Percentiles rank a stretch among this genome's conserved stretches.
Evolutionary conservation across 805 yeast genomes (phyloP).

Genomic region (Monosporozyma unispora): DNA sequence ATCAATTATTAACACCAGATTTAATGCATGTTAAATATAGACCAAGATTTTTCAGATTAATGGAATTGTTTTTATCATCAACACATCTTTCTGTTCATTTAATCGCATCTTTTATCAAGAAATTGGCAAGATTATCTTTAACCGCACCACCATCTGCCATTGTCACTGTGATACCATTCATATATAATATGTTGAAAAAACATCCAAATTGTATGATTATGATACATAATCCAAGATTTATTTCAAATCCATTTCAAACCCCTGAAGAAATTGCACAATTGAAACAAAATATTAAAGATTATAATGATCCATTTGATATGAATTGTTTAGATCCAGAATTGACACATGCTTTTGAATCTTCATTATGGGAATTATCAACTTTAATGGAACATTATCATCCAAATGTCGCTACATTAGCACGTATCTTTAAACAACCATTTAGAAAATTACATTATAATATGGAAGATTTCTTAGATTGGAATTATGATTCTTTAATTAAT

Average conservation of each 20-base stretch:
- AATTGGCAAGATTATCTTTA: constrained; percentile 63
- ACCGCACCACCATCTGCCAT: constrained; percentile 83
- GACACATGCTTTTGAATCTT: constrained; percentile 73
- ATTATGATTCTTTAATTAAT: constrained; percentile 55
- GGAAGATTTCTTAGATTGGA: constrained; percentile 94
- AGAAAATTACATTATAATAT: constrained; percentile 76
- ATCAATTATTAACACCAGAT: constrained; percentile 67
- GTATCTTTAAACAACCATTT: constrained; percentile 82
- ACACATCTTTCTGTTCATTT: constrained; percentile 78
- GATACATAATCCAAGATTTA: constrained; percentile 46
- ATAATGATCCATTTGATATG: constrained; percentile 58
- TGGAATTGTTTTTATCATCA: constrained; percentile 78
- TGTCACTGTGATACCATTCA: constrained; percentile 80
- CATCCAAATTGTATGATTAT: constrained; percentile 92
- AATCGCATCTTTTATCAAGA: constrained; percentile 84
- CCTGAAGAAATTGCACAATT: constrained; percentile 21
- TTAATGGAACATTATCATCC: constrained; percentile 86
- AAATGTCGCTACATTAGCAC: constrained; percentile 85
- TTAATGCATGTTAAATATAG: constrained; percentile 71
- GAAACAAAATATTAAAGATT: constrained; percentile 20
- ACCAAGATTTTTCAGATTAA: constrained; percentile 77
- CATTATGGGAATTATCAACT: constrained; percentile 86
- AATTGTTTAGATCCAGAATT: constrained; percentile 63
- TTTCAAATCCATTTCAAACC: constrained; percentile 21
- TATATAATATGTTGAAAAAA: constrained; percentile 77